Conservation (phyloP, 805 yeast genomes). For the Suhomyces prunicola region DNA sequence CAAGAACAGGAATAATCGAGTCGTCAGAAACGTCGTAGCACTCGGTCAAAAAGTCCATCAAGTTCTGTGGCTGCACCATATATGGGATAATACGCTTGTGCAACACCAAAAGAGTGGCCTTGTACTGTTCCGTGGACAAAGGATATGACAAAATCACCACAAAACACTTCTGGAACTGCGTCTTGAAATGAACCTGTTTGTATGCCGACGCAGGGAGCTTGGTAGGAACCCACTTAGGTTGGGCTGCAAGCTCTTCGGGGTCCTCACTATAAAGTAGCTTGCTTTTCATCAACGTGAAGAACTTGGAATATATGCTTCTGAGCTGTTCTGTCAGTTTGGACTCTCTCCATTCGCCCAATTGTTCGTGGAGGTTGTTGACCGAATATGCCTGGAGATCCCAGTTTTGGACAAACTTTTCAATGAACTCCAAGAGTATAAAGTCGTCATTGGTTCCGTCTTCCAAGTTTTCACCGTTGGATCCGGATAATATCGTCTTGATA, state of each 20-base stretch:
- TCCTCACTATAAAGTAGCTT: conserved; percentile 21
- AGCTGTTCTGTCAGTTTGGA: conserved; percentile 13
- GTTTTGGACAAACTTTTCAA: conserved; percentile 49
- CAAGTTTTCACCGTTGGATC: conserved; percentile 35
- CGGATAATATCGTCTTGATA: conserved; percentile 27
- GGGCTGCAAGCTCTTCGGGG: conserved; percentile 19
- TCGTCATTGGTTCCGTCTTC: conserved; percentile 49
- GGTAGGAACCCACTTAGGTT: conserved; percentile 25
- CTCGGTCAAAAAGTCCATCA: conserved; percentile 93
- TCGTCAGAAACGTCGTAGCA: conserved; percentile 57
- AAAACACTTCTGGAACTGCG: conserved; percentile 71
- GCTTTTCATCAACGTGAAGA: conserved; percentile 35
- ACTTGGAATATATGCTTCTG: conserved; percentile 33
- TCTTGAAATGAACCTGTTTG: conserved; percentile 47
- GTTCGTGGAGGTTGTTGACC: conserved; percentile 44
- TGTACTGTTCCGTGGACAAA: conserved; percentile 56
- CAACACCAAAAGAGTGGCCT: conserved; percentile 61
- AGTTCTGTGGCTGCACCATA: conserved; percentile 70
- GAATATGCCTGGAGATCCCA: conserved; percentile 82
- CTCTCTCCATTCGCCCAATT: conserved; percentile 19
- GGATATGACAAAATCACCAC: conserved; percentile 51
- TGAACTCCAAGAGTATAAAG: conserved; percentile 53
- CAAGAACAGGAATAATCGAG: conserved; percentile 61
- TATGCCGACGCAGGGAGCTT: conserved; percentile 37
- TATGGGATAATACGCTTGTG: conserved; percentile 85